phyloP scores from a whole-genome alignment of 2,329 filamentous ascomycete species.

The Leptographium procerum region DNA sequence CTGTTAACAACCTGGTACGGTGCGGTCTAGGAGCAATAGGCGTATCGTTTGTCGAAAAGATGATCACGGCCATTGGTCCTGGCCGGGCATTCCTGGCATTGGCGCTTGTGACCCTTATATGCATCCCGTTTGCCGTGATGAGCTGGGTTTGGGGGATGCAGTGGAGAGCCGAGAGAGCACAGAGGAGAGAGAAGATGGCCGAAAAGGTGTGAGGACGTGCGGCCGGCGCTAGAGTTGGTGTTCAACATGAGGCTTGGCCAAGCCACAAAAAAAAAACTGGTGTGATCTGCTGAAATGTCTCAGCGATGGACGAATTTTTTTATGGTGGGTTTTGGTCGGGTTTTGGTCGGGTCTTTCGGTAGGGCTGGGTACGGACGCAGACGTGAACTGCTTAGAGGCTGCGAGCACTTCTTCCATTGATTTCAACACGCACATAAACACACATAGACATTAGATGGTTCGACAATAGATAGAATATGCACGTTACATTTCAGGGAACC shows the following conservation, averaged over 20 bases:
- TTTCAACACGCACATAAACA: too few relatives aligned
- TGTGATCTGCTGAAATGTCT: neutral
- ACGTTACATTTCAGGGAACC: too few relatives aligned
- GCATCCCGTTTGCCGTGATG: neutral
- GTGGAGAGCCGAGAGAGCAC: neutral
- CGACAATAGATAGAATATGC: too few relatives aligned
- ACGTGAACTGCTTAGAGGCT: too few relatives aligned
- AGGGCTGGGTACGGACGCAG: too few relatives aligned
- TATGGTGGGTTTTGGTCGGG: too few relatives aligned
- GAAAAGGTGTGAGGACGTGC: neutral
- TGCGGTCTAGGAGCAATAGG: neutral
- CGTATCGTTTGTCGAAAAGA: neutral
- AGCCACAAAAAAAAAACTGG: neutral
- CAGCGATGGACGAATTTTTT: too few relatives aligned
- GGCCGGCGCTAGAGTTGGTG: neutral
- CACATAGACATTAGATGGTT: too few relatives aligned
- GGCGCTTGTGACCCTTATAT: neutral
- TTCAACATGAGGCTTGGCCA: neutral
- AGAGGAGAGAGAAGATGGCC: neutral
- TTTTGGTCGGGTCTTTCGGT: too few relatives aligned
- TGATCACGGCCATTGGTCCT: neutral
- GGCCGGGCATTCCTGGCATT: neutral
- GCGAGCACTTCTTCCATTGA: too few relatives aligned
- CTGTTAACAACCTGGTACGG: conserved; percentile 1
- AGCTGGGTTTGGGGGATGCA: conserved; percentile 1